Evolutionary conservation across 495 filamentous ascomycete species (phyloP).

Genomic region (Sphaerosporella brunnea): DNA sequence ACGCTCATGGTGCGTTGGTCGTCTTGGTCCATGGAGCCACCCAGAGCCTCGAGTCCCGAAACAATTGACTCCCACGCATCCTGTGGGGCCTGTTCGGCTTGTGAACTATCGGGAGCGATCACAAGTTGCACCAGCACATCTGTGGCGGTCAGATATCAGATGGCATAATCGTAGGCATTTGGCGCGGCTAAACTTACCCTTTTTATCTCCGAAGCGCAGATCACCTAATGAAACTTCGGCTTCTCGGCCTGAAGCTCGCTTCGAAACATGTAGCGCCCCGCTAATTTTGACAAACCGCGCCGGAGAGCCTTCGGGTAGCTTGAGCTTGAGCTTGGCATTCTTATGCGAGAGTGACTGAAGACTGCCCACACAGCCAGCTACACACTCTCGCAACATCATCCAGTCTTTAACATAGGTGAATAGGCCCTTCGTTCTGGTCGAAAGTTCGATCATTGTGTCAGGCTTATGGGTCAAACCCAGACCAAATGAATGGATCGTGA

Average conservation of each 20-base stretch:
- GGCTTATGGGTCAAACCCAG: constrained; percentile 95
- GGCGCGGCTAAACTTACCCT: constrained; percentile 38
- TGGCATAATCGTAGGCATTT: no score
- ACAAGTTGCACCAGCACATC: constrained; percentile 92
- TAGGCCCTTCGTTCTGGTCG: constrained; percentile 85
- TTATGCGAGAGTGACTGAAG: constrained; percentile 95
- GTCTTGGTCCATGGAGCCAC: constrained; percentile 76
- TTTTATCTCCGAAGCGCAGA: constrained; percentile 89
- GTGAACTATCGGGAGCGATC: constrained; percentile 72
- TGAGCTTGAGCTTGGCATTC: constrained; percentile 92
- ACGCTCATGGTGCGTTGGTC: constrained; percentile 70
- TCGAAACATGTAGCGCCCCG: constrained; percentile 88
- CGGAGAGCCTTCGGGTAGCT: constrained; percentile 85
- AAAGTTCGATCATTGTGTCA: constrained; percentile 95
- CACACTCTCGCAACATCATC: constrained; percentile 98
- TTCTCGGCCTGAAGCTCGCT: constrained; percentile 90
- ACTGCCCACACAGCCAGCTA: constrained; percentile 86
- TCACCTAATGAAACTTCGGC: constrained; percentile 88
- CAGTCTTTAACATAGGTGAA: constrained; percentile 99
- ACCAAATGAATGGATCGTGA: constrained; percentile 91
- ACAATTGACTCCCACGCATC: constrained; percentile 96
- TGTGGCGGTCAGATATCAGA: no score
- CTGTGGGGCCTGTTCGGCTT: constrained; percentile 72
- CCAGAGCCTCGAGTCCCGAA: constrained; percentile 83
- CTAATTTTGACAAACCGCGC: constrained; percentile 98